phyloP scores from a whole-genome alignment of 1,284 basidiomycete genomes.

The Ceratobasidium sp. region DNA sequence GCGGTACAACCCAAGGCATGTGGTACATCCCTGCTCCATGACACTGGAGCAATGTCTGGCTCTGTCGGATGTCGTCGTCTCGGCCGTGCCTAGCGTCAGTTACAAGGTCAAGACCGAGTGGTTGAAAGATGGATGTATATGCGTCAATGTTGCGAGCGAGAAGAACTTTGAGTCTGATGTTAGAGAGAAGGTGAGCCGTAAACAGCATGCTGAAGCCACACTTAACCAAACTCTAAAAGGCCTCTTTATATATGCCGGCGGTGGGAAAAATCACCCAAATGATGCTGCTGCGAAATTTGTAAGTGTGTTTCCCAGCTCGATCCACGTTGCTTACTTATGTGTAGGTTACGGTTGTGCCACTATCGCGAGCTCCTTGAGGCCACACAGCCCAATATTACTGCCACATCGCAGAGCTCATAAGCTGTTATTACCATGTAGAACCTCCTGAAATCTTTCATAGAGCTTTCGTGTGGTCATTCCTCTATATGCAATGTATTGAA shows the following conservation, averaged over 20 bases:
- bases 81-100: conserved; percentile 83
- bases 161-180: conserved; percentile 97
- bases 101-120: conserved; percentile 91
- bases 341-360: conserved; percentile 40
- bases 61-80: conserved; percentile 88
- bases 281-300: conserved; percentile 95
- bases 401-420: background rate
- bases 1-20: conserved; percentile 82
- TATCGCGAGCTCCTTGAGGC: conserved; percentile 41
- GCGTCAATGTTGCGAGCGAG: conserved; percentile 92
- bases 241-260: conserved; percentile 89
- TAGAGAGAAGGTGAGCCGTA: conserved; percentile 75
- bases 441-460: background rate
- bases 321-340: background rate
- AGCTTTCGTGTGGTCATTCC: background rate
- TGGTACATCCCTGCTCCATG: conserved; percentile 71
- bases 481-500: conserved; percentile 30
- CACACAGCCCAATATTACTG: background rate
- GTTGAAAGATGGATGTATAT: conserved; percentile 93
- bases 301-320: conserved; percentile 48
- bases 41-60: conserved; percentile 80
- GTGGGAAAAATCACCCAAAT: conserved; percentile 97
- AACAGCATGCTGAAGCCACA: conserved; percentile 37
- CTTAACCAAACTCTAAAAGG: conserved; percentile 56
- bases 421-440: background rate